A percentile compares a stretch with the other conserved stretches of the same genome.
Conservation (phyloP, 176 grass and related monocot genomes). For the Oryza glumipatula region DNA sequence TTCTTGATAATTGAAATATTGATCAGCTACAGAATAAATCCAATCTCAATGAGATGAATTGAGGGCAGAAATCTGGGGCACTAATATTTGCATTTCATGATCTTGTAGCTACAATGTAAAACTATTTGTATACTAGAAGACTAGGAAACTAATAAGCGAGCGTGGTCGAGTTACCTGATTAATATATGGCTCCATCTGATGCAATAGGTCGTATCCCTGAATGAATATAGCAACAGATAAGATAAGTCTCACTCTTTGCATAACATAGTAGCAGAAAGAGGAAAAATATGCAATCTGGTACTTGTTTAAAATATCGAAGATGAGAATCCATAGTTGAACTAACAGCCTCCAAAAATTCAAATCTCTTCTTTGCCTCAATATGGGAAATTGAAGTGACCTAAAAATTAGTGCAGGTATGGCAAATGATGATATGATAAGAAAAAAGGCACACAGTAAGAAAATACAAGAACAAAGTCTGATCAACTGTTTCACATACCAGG, state of each 20-base stretch:
- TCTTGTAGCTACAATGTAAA: background rate
- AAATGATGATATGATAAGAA: conserved; percentile 31
- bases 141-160: conserved; percentile 20
- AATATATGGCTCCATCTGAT: conserved; percentile 98
- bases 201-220: conserved; percentile 95
- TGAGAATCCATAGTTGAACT: conserved; percentile 94
- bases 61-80: background rate
- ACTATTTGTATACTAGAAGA: conserved; percentile 19
- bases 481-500: conserved; percentile 58
- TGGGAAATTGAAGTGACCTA: conserved; percentile 92
- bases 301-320: conserved; percentile 99
- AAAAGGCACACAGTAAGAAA: conserved; percentile 10
- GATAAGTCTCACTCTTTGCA: conserved; percentile 39
- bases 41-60: conserved; percentile 9
- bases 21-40: background rate
- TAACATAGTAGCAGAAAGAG: conserved; percentile 36
- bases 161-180: conserved; percentile 70
- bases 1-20: background rate
- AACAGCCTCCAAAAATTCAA: conserved; percentile 98
- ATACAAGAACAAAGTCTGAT: conserved; percentile 13
- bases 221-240: conserved; percentile 43
- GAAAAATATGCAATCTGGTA: conserved; percentile 42
- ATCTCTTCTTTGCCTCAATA: conserved; percentile 98
- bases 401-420: conserved; percentile 36
- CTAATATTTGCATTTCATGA: conserved; percentile 11